Conservation (phyloP, 345 rosid species). For the Hibiscus trionum region DNA sequence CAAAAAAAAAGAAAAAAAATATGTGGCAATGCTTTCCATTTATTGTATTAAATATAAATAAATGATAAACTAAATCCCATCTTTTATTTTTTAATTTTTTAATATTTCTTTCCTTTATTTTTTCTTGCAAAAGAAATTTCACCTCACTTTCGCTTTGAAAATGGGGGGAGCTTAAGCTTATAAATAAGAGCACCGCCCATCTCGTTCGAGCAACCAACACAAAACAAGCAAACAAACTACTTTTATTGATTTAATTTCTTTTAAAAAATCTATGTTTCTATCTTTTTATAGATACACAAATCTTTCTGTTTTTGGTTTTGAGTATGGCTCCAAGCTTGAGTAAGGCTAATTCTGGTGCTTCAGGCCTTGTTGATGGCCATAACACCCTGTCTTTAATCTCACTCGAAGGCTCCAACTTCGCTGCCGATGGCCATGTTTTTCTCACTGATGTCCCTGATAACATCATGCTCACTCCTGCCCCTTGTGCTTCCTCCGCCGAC, state of each 20-base stretch:
- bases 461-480: slow-evolving; percentile 39
- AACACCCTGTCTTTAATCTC: slow-evolving; percentile 25
- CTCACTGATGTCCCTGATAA: slow-evolving; percentile 66
- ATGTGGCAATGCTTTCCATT: background rate
- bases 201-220: background rate
- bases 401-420: slow-evolving; percentile 46
- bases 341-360: slow-evolving; percentile 22
- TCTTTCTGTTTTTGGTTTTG: background rate
- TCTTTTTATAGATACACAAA: background rate
- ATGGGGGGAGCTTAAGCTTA: background rate
- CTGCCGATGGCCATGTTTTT: slow-evolving; percentile 51
- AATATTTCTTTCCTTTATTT: background rate
- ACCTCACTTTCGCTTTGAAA: background rate
- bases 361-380: slow-evolving; percentile 18
- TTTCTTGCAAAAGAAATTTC: background rate
- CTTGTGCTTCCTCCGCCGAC: slow-evolving; percentile 23
- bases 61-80: background rate
- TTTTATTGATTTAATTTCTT: background rate
- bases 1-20: too few species aligned
- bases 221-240: background rate
- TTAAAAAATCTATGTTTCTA: background rate
- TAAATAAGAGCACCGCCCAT: background rate
- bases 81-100: background rate
- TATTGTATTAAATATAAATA: background rate
- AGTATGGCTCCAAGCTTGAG: slow-evolving; percentile 31